Evolutionary conservation across 2,329 filamentous ascomycete genomes (phyloP).

Genomic region (Chrysosphaeria jannelii): DNA sequence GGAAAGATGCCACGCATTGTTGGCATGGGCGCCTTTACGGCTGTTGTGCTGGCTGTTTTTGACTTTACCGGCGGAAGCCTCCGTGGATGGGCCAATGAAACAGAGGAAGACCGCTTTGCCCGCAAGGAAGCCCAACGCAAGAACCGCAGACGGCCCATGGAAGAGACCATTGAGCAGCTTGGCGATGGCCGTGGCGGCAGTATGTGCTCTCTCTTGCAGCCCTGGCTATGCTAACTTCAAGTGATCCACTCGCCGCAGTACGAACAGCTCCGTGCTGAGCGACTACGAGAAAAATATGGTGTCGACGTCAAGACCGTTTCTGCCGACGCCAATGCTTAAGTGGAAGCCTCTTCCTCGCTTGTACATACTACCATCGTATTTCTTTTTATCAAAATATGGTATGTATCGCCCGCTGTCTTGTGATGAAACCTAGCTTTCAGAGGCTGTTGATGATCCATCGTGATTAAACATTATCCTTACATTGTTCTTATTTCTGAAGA

Average conservation of each 20-base stretch:
- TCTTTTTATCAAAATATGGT: background rate
- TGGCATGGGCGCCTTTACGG: constrained; percentile 29
- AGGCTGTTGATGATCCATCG: constrained; percentile 4
- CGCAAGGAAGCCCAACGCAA: constrained; percentile 45
- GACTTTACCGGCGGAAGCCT: constrained; percentile 36
- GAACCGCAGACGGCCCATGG: constrained; percentile 41
- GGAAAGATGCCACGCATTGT: constrained; percentile 39
- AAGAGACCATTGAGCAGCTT: constrained; percentile 53
- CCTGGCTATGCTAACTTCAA: background rate
- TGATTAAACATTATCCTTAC: constrained; percentile 4
- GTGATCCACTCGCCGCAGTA: constrained; percentile 60
- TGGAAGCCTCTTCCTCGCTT: background rate
- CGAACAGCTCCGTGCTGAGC: constrained; percentile 51
- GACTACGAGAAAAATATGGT: constrained; percentile 65
- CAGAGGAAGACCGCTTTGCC: constrained; percentile 38
- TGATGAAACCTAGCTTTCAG: constrained; percentile 5
- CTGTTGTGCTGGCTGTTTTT: constrained; percentile 28
- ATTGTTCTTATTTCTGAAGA: constrained; percentile 5
- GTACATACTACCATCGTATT: too few species aligned
- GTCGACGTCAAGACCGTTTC: constrained; percentile 47
- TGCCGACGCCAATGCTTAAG: constrained; percentile 13
- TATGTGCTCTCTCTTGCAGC: background rate
- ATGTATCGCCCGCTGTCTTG: too few species aligned
- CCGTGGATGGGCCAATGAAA: constrained; percentile 14
- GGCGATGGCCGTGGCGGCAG: constrained; percentile 56